A percentile compares a stretch with the other conserved stretches of the same genome.
Conservation (phyloP, 345 rosid genomes). For the Psidium guajava region DNA sequence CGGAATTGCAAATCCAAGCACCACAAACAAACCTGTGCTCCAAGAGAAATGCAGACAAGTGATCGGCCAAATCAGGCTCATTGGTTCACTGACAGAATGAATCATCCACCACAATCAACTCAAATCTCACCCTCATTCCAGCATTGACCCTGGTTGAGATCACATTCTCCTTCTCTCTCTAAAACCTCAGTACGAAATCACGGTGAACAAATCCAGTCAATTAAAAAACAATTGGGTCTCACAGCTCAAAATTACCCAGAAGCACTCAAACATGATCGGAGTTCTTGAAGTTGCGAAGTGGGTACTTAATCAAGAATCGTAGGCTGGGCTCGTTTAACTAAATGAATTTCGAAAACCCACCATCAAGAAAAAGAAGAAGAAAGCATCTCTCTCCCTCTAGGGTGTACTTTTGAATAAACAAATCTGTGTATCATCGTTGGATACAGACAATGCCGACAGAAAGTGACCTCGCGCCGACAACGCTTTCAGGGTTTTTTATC, state of each 20-base stretch:
- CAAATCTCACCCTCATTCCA: slow-evolving; percentile 18
- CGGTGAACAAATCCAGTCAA: neutral
- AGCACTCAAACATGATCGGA: neutral
- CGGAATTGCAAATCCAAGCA: neutral
- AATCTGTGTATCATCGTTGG: slow-evolving; percentile 40
- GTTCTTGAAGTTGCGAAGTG: neutral
- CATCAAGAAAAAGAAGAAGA: neutral
- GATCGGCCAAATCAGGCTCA: slow-evolving; percentile 45
- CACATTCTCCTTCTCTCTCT: neutral
- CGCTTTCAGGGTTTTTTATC: slow-evolving; percentile 7
- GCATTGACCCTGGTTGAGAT: slow-evolving; percentile 7
- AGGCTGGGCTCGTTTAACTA: neutral
- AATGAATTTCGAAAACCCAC: neutral
- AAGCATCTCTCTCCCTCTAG: neutral
- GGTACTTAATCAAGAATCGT: neutral
- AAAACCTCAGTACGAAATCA: neutral
- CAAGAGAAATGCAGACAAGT: slow-evolving; percentile 30
- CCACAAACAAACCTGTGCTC: slow-evolving; percentile 27
- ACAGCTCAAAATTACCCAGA: neutral
- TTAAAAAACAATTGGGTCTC: neutral
- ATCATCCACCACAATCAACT: slow-evolving; percentile 11
- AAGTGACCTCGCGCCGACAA: slow-evolving; percentile 80
- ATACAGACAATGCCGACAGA: slow-evolving; percentile 89
- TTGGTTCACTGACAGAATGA: slow-evolving; percentile 21
- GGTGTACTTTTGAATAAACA: slow-evolving; percentile 34